Base-by-base conservation (phyloP, 495 filamentous ascomycete genomes). In the Aspergillus saccharolyticus region DNA sequence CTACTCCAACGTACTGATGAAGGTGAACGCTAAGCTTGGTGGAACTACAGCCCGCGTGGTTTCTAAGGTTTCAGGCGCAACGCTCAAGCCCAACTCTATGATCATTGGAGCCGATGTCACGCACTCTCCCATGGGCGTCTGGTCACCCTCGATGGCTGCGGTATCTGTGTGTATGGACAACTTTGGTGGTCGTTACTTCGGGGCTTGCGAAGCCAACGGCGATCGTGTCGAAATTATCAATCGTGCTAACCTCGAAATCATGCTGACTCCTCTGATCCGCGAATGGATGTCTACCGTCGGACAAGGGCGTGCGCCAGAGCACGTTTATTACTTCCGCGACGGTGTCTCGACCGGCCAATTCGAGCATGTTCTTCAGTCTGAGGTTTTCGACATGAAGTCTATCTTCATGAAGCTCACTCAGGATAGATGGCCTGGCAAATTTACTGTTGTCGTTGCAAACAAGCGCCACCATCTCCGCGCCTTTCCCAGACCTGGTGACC, bases 401-500 rank as follows among this genome's bases (percentile, higher is more conserved):
- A 70, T 81, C 5, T 81, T 89, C 67, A 70, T 69, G 62, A 65
- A 70, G 17, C 45, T 68, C 4, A 67, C 63, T n/a, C 57, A 66
- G 6, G 65, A 66, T 30, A 65, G 66, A 20, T 65, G 57, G 60
- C 53, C 80, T 18, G 80, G 82, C 3, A 87, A 85, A 61, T 82
- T 93, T 54, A 89, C 89, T 0, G 89, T 95, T n/a, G 80, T 92
- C 25, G 80, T 97, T 22, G 89, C 88, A 12, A 89, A 88, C 39
- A 97, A 98, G 80, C 88, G 94, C 12, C 94, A 98, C 60, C 92
- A 97, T 61, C 82, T 95, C 54, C 88, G 94, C 22, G 92, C 95
- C 67, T 97, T 96, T 75, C 91, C 94, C 0, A 74, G 79, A 47
- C 61, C 69, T 0, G 70, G 66, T 9, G 78, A 82, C 51, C 74